Percentiles rank a stretch among this genome's conserved stretches.
Conservation (phyloP, 345 rosid genomes). For the Heritiera fomes region DNA sequence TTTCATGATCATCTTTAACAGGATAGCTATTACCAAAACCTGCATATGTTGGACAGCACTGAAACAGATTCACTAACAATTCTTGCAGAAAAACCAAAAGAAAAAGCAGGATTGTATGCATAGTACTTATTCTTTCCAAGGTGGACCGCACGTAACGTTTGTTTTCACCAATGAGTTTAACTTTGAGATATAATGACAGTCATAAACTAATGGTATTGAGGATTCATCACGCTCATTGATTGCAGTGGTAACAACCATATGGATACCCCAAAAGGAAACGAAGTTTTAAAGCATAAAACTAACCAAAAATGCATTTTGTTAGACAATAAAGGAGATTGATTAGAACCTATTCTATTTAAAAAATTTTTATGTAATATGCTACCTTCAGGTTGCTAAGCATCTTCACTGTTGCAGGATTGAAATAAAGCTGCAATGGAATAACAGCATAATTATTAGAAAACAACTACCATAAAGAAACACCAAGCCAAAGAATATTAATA, state of each 20-base stretch:
- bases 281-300: constrained; percentile 1
- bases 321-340: neutral
- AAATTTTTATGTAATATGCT: neutral
- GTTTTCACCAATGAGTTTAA: constrained; percentile 6
- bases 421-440: constrained; percentile 45
- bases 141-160: neutral
- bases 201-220: neutral
- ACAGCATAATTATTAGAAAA: neutral
- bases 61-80: neutral
- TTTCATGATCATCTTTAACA: constrained; percentile 83
- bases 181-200: neutral
- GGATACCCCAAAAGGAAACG: neutral
- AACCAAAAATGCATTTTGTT: neutral
- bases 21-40: constrained; percentile 93
- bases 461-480: neutral
- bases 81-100: constrained; percentile 7
- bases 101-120: neutral
- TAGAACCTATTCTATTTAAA: constrained; percentile 3
- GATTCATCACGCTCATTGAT: neutral
- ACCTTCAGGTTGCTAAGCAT: constrained; percentile 68
- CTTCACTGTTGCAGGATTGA: constrained; percentile 64
- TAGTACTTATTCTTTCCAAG: neutral
- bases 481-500: constrained; percentile 1
- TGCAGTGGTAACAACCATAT: neutral
- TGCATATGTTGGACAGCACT: constrained; percentile 29